phyloP scores from a whole-genome alignment of 352 stramenopile genomes.

The Globisporangium heterothallicum region DNA sequence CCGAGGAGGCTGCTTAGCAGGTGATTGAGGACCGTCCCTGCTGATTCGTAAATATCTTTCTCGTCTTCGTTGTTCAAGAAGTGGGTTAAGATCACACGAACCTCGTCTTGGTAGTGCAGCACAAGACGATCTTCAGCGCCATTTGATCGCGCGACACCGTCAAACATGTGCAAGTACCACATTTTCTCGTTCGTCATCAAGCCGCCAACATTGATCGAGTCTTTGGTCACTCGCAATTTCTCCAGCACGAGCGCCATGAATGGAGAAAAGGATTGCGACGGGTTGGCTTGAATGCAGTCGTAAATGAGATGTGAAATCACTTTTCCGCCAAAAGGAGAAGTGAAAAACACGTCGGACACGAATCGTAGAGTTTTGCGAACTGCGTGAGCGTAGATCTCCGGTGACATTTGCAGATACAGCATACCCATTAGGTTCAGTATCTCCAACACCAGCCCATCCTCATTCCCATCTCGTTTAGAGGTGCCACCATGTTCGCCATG shows the following conservation, averaged over 20 bases:
- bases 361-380: slow-evolving; percentile 52
- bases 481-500: slow-evolving; percentile 13
- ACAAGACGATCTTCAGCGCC: slow-evolving; percentile 21
- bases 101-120: slow-evolving; percentile 28
- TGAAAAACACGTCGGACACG: slow-evolving; percentile 55
- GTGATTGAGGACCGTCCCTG: slow-evolving; percentile 34
- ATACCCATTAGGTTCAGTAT: slow-evolving; percentile 57
- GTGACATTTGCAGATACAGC: slow-evolving; percentile 60
- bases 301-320: slow-evolving; percentile 49
- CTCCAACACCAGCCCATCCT: slow-evolving; percentile 50
- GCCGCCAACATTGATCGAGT: slow-evolving; percentile 17
- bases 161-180: slow-evolving; percentile 54
- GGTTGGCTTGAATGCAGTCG: slow-evolving; percentile 40
- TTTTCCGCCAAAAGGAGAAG: slow-evolving; percentile 53
- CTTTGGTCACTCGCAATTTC: slow-evolving; percentile 40
- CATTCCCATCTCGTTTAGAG: slow-evolving; percentile 19
- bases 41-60: slow-evolving; percentile 55
- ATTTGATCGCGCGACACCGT: slow-evolving; percentile 45
- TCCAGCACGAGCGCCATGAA: slow-evolving; percentile 45
- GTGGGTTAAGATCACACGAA: slow-evolving; percentile 38
- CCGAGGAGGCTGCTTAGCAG: slow-evolving; percentile 36
- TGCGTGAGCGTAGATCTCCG: slow-evolving; percentile 44
- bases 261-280: slow-evolving; percentile 25
- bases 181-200: slow-evolving; percentile 65
- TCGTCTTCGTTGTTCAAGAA: slow-evolving; percentile 41